A percentile compares a stretch with the other conserved stretches of the same genome.
phyloP scores from a whole-genome alignment of 202 grass and related monocot genomes.

The Schoenoplectus tabernaemontani region DNA sequence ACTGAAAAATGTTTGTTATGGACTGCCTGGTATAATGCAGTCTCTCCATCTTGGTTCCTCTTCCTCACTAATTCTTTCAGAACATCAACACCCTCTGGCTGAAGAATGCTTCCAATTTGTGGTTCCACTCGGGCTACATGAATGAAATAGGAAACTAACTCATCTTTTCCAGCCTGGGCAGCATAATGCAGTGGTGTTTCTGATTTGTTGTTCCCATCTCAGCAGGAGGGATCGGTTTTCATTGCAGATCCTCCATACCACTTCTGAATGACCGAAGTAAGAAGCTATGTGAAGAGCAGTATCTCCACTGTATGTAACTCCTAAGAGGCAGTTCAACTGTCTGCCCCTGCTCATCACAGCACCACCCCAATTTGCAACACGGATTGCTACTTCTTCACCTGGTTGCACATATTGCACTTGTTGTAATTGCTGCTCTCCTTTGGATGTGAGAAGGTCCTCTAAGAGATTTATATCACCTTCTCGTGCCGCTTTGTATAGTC shows the following conservation, averaged over 20 bases:
- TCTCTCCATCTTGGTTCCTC: background rate
- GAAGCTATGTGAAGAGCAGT: background rate
- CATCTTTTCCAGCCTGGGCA: background rate
- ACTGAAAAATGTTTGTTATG: background rate
- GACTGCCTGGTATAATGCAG: background rate
- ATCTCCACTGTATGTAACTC: background rate
- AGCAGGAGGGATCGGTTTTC: background rate
- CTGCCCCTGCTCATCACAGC: too few species aligned
- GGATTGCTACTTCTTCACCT: background rate
- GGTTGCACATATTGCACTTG: background rate
- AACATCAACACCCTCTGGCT: background rate
- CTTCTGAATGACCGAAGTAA: background rate
- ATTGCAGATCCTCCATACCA: background rate
- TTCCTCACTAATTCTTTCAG: background rate
- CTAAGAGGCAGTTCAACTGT: background rate
- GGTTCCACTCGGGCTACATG: background rate
- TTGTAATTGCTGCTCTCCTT: too few species aligned
- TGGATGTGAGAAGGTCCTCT: background rate
- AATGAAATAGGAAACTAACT: background rate
- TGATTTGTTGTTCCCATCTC: background rate
- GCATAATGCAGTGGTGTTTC: conserved; percentile 2
- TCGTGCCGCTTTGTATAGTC: background rate
- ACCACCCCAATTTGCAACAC: too few species aligned
- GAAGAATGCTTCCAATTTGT: background rate
- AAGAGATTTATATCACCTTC: background rate